phyloP scores from a whole-genome alignment of 129 eudicot genomes.

The Artemisia tridentata region DNA sequence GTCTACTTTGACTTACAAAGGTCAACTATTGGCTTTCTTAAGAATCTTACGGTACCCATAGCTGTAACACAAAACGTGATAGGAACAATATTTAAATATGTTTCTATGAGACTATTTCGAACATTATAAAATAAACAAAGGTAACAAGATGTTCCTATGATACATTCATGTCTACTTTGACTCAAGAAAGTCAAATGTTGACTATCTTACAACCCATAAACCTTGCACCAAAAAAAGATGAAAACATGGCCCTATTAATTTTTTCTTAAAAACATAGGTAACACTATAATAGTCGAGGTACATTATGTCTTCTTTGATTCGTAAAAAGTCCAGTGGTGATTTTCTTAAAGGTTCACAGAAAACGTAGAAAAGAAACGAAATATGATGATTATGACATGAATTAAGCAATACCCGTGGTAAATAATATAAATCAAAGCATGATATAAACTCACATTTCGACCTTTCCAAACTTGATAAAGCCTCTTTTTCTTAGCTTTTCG shows the following conservation, averaged over 20 bases:
- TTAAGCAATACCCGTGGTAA: conserved; percentile 4
- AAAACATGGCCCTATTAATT: neutral
- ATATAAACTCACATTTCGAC: conserved; percentile 62
- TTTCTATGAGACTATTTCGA: neutral
- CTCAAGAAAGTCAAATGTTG: conserved; percentile 8
- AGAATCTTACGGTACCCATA: neutral
- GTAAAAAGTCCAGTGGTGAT: too few relatives aligned
- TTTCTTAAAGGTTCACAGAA: too few relatives aligned
- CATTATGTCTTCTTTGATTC: too few relatives aligned
- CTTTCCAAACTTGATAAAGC: conserved; percentile 90
- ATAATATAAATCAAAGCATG: neutral
- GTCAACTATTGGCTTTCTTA: conserved; percentile 20
- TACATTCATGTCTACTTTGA: neutral
- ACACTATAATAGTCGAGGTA: too few relatives aligned
- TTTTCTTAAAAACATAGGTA: too few relatives aligned
- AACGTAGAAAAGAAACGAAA: neutral
- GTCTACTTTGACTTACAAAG: conserved; percentile 13
- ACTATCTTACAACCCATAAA: neutral
- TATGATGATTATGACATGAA: neutral
- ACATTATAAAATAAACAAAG: neutral
- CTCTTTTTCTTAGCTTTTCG: conserved; percentile 37
- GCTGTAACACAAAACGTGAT: neutral
- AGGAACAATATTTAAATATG: neutral
- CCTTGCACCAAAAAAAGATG: neutral
- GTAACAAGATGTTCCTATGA: neutral